phyloP scores from a whole-genome alignment of 2,329 filamentous ascomycete genomes.

The Corniculantispora saksenae region DNA sequence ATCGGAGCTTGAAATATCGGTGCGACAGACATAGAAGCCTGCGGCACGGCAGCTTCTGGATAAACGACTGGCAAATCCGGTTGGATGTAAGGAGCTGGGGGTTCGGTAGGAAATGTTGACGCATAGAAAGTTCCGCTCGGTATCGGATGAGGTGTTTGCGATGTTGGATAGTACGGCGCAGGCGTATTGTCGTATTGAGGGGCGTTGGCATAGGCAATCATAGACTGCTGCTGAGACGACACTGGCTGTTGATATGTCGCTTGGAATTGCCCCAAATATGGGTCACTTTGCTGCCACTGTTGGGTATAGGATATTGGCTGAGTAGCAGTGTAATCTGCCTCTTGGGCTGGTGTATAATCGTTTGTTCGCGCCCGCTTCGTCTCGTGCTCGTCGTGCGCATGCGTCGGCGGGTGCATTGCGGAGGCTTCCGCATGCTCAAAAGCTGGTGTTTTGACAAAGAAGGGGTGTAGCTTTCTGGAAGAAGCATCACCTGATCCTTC shows the following conservation, averaged over 20 bases:
- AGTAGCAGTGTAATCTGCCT: constrained; percentile 12
- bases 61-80: not conserved
- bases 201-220: not conserved
- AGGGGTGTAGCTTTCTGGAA: constrained; percentile 55
- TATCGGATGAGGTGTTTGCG: not conserved
- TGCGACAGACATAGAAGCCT: not conserved
- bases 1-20: not conserved
- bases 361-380: constrained; percentile 47
- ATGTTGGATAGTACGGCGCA: not conserved
- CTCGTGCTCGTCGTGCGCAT: not conserved
- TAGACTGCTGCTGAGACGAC: not conserved
- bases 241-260: not conserved
- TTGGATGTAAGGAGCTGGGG: not conserved
- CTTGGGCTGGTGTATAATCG: constrained; percentile 22
- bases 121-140: too few relatives aligned
- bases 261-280: not conserved
- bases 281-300: not conserved
- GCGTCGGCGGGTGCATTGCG: not conserved
- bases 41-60: not conserved
- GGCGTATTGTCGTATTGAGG: not conserved
- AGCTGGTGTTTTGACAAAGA: constrained; percentile 43
- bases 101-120: not conserved
- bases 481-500: constrained; percentile 37
- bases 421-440: not conserved
- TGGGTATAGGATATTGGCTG: not conserved